phyloP scores from a whole-genome alignment of 1,139 yeast genomes.

The Nakaseomyces glabratus region DNA sequence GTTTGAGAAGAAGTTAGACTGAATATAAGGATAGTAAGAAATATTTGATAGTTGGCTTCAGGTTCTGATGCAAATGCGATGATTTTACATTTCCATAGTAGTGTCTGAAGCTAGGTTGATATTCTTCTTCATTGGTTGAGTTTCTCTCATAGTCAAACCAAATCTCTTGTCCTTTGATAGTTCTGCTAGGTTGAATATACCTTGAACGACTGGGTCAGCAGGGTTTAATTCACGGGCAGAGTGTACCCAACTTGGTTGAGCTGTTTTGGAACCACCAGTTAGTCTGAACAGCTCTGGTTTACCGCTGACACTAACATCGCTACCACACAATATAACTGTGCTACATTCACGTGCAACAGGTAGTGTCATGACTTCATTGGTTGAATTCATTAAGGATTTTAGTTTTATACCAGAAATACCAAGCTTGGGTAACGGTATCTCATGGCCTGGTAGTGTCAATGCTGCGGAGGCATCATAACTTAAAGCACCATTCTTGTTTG shows the following conservation, averaged over 20 bases:
- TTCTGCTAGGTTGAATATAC: constrained; percentile 46
- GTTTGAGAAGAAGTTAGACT: too few species aligned
- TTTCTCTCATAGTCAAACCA: constrained; percentile 56
- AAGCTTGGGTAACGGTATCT: constrained; percentile 61
- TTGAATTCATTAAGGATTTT: constrained; percentile 49
- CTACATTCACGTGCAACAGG: constrained; percentile 71
- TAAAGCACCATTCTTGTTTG: constrained; percentile 55
- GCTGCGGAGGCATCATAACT: constrained; percentile 61
- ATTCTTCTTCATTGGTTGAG: constrained; percentile 42
- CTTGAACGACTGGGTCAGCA: constrained; percentile 35
- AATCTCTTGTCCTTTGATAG: constrained; percentile 57
- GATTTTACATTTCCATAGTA: constrained; percentile 6
- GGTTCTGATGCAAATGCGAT: too few species aligned
- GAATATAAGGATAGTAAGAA: too few species aligned
- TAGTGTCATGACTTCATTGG: constrained; percentile 37
- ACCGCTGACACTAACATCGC: constrained; percentile 35
- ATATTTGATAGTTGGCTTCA: too few species aligned
- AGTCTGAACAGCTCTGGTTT: constrained; percentile 61
- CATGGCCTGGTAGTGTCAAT: constrained; percentile 57
- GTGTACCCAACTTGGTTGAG: constrained; percentile 80
- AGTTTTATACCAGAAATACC: constrained; percentile 59
- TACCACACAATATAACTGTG: constrained; percentile 54
- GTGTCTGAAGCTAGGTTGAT: not conserved
- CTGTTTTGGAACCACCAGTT: constrained; percentile 64
- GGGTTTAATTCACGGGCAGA: constrained; percentile 52